Base-by-base conservation (phyloP, 805 yeast species). In the Cyberlindnera mrakii region DNA sequence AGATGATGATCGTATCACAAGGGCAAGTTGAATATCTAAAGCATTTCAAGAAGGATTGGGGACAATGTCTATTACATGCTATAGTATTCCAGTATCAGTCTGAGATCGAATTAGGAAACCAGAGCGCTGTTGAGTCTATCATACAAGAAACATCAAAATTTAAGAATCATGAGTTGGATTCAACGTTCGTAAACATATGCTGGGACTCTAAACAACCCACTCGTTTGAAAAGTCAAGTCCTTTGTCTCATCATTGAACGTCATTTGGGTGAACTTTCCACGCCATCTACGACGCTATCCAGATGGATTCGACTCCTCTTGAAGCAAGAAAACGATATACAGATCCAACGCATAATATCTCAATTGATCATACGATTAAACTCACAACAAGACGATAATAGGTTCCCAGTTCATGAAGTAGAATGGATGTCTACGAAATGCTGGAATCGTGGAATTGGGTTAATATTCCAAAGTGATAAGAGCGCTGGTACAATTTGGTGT, bases 371-470 rank as follows among this genome's bases (percentile, higher is more conserved):
- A 8, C 42, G 46, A 30, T 41, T 43, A 8, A 39, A 44, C 14
- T 30, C 27, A 15, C 41, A 42, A 32, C 32, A 30, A 3, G 42
- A 33, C 35, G 34, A 35, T 4, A 27, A 49, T 20, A 32, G 31
- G 27, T 27, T 55, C 15, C 53, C 50, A 13, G 46, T 38, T 0
- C 49, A 58, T 45, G 71, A 67, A 39, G 40, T 65, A 29, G 71
- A 68, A 49, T 61, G 63, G 60, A 45, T 70, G 8, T 57, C 67
- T 1, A 62, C 66, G 2, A 48, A 55, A 1, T 54, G 64, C 35
- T 70, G 74, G 74, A 69, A 70, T 37, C 49, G 51, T 34, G 72
- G 72, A 1, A 63, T 68, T 4, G 57, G 42, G 14, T 38, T 43
- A n/a, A 30, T 49, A 11, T 50, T 54, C 30, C 46, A 46, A 6